Percentiles rank a stretch among this genome's conserved stretches.
Conservation (phyloP, 257 asterid species). For the Cordia subcordata region DNA sequence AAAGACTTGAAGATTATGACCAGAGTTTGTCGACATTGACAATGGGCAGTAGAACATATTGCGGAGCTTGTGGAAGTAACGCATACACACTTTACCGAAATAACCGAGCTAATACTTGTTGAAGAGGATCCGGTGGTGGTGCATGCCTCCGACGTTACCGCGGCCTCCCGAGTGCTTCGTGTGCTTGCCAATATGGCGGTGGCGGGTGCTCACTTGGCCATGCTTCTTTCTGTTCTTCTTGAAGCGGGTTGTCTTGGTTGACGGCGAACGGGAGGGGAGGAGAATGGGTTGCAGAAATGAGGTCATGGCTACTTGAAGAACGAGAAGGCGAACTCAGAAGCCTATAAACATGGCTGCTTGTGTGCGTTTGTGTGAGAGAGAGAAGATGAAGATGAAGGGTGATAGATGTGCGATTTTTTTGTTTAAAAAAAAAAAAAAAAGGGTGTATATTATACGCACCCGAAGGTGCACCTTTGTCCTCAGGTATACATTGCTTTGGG, state of each 20-base stretch:
- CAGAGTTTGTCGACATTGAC: slow-evolving; percentile 60
- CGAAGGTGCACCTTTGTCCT: too few species aligned
- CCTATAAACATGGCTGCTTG: too few species aligned
- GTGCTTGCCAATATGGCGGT: slow-evolving; percentile 70
- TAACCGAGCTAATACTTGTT: slow-evolving; percentile 76
- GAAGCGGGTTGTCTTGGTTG: slow-evolving; percentile 15
- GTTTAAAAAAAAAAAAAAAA: too few species aligned
- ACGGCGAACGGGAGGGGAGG: neutral
- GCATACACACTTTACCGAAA: slow-evolving; percentile 75
- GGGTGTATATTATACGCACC: too few species aligned
- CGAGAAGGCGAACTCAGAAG: too few species aligned
- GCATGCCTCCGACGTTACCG: slow-evolving; percentile 80
- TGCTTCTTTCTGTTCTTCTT: slow-evolving; percentile 83
- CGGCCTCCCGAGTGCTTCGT: slow-evolving; percentile 79
- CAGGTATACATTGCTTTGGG: too few species aligned
- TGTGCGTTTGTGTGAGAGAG: too few species aligned
- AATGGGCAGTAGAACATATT: slow-evolving; percentile 57
- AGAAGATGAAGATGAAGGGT: too few species aligned
- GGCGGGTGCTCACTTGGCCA: slow-evolving; percentile 79
- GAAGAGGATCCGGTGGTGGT: slow-evolving; percentile 77
- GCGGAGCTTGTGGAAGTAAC: slow-evolving; percentile 56
- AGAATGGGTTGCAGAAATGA: too few species aligned
- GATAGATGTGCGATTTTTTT: too few species aligned
- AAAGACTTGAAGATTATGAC: too few species aligned
- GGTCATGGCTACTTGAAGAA: too few species aligned